Evolutionary conservation across 1,284 basidiomycete genomes (phyloP), one percentile per base, ranked within the genome.

Genomic region (Papiliotrema laurentii): DNA sequence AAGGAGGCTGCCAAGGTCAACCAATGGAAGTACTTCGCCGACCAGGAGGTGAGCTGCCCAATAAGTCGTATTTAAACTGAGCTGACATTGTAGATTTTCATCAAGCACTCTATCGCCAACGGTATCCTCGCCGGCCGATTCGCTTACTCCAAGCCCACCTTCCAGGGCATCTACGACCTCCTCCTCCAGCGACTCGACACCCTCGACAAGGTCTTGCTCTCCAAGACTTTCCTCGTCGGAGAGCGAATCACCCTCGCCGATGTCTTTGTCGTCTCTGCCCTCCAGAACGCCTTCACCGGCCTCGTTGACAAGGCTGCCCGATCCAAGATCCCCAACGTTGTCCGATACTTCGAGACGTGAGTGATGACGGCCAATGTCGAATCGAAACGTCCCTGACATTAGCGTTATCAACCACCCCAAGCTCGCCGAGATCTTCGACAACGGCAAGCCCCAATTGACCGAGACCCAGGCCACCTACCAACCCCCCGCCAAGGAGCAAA

Each of bases 201-300:
- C 59, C 79, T 97, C 56, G 82, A 97, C 68, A 73, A 77, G 44
- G 80, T 87, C 76, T 83, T 97, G 66, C 73, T 80, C 51, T 79
- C 81, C 55, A 83, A 82, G 68, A 98, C 94, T 47, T 97, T 85
- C 83, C 81, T 97, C 64, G 91, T 92, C 49, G 86, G 85, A 64
- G 89, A 97, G 74, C 89, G 93, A 64, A 85, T 97, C 79, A 90
- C 92, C 53, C 80, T 94, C 46, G 94, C 92, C 59, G 94, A 98
- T 69, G 75, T 97, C 74, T 75, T 77, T 61, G 60, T 90, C 58
- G 89, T 85, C 37, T 72, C 78, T 36, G 60, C 79, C 63, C 69
- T 89, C 58, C 77, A 77, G 58, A 77, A 76, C 58, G 76, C 78
- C 5, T 47, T 78, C 60, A 52, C 55, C 42, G 53, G 53, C 45